Conservation (phyloP, 345 rosid species). For the Eucalyptus cloeziana region DNA sequence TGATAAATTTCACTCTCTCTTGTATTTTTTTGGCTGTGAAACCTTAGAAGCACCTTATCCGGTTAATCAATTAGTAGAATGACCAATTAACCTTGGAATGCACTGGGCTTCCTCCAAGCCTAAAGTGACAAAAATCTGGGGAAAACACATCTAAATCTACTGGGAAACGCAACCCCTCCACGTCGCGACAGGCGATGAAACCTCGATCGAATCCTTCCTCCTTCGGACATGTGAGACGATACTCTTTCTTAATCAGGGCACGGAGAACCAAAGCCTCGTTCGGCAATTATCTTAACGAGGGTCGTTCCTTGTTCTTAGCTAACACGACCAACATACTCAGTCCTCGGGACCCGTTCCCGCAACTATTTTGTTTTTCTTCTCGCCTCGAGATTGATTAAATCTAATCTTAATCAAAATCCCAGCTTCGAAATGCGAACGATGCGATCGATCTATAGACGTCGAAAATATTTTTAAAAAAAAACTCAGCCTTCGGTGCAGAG, state of each 20-base stretch:
- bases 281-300: background rate
- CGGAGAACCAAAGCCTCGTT: background rate
- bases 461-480: background rate
- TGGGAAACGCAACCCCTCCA: background rate
- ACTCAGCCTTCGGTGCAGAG: background rate
- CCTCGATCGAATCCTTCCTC: background rate
- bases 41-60: background rate
- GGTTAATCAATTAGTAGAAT: background rate
- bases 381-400: background rate
- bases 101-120: no score
- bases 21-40: accelerated
- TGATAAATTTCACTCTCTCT: background rate
- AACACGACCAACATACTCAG: slow-evolving; percentile 35
- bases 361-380: background rate
- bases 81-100: background rate
- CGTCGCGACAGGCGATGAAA: background rate
- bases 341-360: slow-evolving; percentile 7
- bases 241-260: background rate
- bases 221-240: background rate
- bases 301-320: background rate
- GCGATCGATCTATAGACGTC: background rate
- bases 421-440: background rate
- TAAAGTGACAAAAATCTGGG: background rate
- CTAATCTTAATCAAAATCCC: background rate
- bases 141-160: background rate